Evolutionary conservation across 164 flowering plant species (phyloP).

Genomic region (Chimonanthus salicifolius): DNA sequence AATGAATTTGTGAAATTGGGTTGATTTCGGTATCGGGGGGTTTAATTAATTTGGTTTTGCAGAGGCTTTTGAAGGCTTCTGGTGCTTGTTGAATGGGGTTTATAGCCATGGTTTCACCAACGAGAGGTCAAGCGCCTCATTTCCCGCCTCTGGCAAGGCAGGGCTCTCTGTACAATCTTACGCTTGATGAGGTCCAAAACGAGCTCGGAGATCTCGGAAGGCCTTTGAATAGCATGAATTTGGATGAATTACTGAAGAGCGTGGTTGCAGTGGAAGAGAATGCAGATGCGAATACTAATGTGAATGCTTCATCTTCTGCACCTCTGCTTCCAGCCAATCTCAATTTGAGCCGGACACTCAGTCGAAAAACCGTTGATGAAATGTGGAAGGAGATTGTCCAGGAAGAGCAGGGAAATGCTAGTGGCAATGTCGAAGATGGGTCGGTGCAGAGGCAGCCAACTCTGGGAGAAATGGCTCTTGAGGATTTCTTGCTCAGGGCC

Average conservation of each 20-base stretch:
- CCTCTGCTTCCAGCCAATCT: conserved; percentile 17
- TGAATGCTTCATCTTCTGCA: conserved; percentile 16
- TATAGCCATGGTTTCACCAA: conserved; percentile 22
- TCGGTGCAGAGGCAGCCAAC: conserved; percentile 11
- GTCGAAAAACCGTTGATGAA: conserved; percentile 28
- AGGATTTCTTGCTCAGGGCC: conserved; percentile 30
- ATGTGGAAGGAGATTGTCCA: conserved; percentile 29
- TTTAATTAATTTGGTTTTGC: neutral
- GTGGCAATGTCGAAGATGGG: neutral
- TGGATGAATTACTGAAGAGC: conserved; percentile 30
- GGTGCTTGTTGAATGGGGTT: conserved; percentile 18
- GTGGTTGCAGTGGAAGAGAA: conserved; percentile 13
- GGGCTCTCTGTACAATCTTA: conserved; percentile 18
- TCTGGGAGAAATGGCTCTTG: conserved; percentile 23
- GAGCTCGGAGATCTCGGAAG: conserved; percentile 22
- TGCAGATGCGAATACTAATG: neutral
- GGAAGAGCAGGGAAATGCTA: conserved; percentile 11
- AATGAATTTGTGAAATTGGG: neutral
- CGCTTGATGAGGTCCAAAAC: conserved; percentile 27
- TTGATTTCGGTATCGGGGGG: neutral
- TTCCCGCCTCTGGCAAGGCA: conserved; percentile 17
- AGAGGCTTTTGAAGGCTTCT: neutral
- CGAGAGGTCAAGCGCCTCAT: conserved; percentile 16
- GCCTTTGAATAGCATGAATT: conserved; percentile 23
- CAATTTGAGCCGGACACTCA: conserved; percentile 14